Evolutionary conservation across 306 rosid species (phyloP), one percentile per base, ranked within the genome.

Genomic region (Cicer yamashitae): DNA sequence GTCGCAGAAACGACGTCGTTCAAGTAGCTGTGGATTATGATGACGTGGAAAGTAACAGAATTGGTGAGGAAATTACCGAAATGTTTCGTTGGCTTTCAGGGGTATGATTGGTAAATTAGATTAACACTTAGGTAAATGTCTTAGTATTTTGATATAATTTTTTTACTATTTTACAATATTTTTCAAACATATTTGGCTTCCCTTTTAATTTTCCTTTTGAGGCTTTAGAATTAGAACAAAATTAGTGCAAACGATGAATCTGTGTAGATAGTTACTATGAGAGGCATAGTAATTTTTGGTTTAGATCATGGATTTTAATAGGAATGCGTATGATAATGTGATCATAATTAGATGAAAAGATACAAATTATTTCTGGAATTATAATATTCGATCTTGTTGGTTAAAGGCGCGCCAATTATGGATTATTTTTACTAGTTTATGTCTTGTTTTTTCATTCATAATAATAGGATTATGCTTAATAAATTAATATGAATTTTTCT

Each of bases 41-140:
- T 76, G 90, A 89, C 40, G 8, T 90, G 14, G 98, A 94, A 39
- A 84, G 88, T 2, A 62, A 57, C 58, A 60, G 93, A 68, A 81
- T 88, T 6, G 98, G 98, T 6, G 93, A 89, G 30, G 98, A 94
- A 81, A 86, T 94, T 6, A 82, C 86, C 50, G 98, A 94, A 65
- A 73, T 89, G 75, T 94, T 94, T 70, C 90, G 98, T 7, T 94
- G 98, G 98, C 87, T 90, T 4, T 87, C 96, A 74, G 98, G 94
- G 91, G 96, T 90, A 87, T 91, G 73, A 88, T 10, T 43, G 17
- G 87, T 88, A 88, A 84, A 85, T 87, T 76, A 15, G 6, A 17
- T 10, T 5, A 46, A 48, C 60, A 56, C 4, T 37, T 61, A 81
- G 85, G 73, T 67, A 3, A 38, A 77, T 62, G 34, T 30, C 34